These are phyloP conservation scores for Magnusiomyces fungicola DNA, from an alignment of 1,139 yeast species.

Conservation along the genomic window DNA sequence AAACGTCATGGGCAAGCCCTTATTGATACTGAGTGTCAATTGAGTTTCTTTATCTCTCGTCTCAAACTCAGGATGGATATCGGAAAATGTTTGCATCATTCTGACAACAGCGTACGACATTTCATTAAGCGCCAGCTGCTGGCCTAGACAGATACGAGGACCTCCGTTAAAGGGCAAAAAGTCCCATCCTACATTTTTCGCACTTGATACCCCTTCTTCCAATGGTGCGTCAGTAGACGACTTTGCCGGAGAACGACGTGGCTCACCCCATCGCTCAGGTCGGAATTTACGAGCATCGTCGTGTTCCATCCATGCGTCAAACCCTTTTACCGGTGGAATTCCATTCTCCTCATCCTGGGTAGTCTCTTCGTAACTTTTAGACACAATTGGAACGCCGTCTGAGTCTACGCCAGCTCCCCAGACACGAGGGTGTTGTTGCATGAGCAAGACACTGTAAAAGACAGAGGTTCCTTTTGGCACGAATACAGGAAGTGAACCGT, in stretches of 20 bases:
- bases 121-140: slow-evolving; percentile 53
- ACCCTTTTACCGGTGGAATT: too few relatives aligned
- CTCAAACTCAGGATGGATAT: slow-evolving; percentile 5
- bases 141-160: slow-evolving; percentile 53
- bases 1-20: not conserved
- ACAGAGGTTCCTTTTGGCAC: slow-evolving; percentile 44
- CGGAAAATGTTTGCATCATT: slow-evolving; percentile 34
- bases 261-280: slow-evolving; percentile 45
- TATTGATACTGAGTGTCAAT: slow-evolving; percentile 1
- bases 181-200: slow-evolving; percentile 27
- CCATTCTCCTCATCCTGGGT: too few relatives aligned
- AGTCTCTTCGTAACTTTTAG: too few relatives aligned
- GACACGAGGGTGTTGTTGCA: slow-evolving; percentile 37
- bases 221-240: too few relatives aligned
- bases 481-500: slow-evolving; percentile 34
- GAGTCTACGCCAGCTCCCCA: slow-evolving; percentile 42
- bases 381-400: too few relatives aligned
- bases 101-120: slow-evolving; percentile 43
- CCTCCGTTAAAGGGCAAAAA: slow-evolving; percentile 47
- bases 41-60: not conserved
- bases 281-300: slow-evolving; percentile 42
- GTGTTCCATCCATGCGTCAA: too few relatives aligned
- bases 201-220: too few relatives aligned
- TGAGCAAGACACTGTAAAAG: slow-evolving; percentile 38
- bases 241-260: slow-evolving; percentile 27